These are phyloP conservation scores for Quercus agrifolia DNA, from an alignment of 306 rosid genomes.

Conservation along the genomic window DNA sequence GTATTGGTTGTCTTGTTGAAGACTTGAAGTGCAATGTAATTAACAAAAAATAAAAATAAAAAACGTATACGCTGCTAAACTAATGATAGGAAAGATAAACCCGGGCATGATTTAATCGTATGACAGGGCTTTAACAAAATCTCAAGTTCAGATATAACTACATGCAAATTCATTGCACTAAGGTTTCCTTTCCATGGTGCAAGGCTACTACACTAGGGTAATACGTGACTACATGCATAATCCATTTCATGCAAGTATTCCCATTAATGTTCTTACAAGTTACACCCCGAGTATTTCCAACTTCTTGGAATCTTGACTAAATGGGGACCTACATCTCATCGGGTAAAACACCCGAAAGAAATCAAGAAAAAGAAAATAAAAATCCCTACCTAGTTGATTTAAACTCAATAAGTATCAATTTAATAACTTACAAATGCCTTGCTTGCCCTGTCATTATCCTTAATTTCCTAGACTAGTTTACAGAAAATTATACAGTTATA, in stretches of 20 bases:
- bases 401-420: slow-evolving; percentile 24
- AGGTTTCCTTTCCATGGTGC: neutral
- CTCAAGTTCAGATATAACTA: too few species aligned
- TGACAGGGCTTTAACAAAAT: too few species aligned
- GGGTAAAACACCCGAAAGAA: neutral
- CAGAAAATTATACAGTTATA: slow-evolving; percentile 28
- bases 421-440: slow-evolving; percentile 31
- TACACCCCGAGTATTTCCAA: slow-evolving; percentile 21
- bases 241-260: neutral
- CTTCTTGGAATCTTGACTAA: slow-evolving; percentile 1
- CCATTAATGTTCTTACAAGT: slow-evolving; percentile 28
- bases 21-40: too few species aligned
- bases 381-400: slow-evolving; percentile 22
- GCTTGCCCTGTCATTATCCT: slow-evolving; percentile 32
- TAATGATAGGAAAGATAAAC: too few species aligned
- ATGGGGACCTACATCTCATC: neutral
- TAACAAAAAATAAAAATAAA: too few species aligned
- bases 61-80: too few species aligned
- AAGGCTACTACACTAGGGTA: neutral
- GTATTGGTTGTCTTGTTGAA: too few species aligned
- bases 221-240: neutral
- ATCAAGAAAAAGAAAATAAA: slow-evolving; percentile 10
- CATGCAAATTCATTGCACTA: too few species aligned
- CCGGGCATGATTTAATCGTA: too few species aligned
- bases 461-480: slow-evolving; percentile 33